Evolutionary conservation across 1,284 basidiomycete genomes (phyloP), one percentile per base, ranked within the genome.

Genomic region (Hymenochaete sp.): DNA sequence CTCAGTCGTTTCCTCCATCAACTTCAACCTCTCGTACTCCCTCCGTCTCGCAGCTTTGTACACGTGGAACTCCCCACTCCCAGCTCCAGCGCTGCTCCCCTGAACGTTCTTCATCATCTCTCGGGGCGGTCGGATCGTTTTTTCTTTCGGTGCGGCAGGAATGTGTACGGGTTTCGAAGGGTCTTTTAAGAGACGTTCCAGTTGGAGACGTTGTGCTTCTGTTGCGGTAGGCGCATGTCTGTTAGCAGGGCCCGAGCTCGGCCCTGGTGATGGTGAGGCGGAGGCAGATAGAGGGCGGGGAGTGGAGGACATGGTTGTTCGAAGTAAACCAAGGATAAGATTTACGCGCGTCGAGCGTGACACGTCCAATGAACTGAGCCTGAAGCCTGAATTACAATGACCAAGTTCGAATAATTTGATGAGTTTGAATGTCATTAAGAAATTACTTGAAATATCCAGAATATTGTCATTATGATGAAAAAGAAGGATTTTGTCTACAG

Each of bases 101-200:
- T 93, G 89, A 2, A 97, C 92, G 55, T 95, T 98, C 75, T 96
- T 97, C 85, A 98, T 95, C 85, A 95, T 95, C 63, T 97, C 93
- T 41, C 86, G 72, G 4, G 90, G 71, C 1, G 90, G 69, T 22
- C 89, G 71, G 28, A 95, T 71, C 0, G 71, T 73, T 65, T 89
- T 90, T 53, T 92, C 82, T 60, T 82, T 83, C 18, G 78, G 81
- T 5, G 82, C 70, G 13, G 74, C 58, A 1, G 92, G 90, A 6
- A 96, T 67, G 57, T 77, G 74, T 1, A 81, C 85, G 2, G 81
- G 78, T 60, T 91, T 92, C 4, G 75, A 62, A 0, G 93, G 92
- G 56, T 96, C 87, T 57, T 86, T 87, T 52, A 96, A 77, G 32
- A 97, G 75, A 53, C 76, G 83, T 22, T 89, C 86, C 22, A 97